These are phyloP conservation scores for Luffa aegyptiaca DNA, from an alignment of 306 rosid genomes.

Conservation along the genomic window DNA sequence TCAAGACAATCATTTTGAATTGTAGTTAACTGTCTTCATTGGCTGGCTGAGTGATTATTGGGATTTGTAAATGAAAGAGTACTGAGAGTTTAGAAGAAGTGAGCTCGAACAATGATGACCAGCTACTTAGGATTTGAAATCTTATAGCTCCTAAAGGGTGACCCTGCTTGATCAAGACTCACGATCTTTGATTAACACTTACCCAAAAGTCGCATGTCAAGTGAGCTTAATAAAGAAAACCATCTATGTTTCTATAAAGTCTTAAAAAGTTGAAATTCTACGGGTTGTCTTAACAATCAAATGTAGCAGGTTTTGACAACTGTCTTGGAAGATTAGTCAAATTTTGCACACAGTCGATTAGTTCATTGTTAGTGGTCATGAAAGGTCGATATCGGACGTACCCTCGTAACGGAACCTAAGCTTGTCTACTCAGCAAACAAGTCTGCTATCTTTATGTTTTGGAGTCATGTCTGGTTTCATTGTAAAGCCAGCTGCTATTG, in stretches of 20 bases:
- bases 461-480: not conserved
- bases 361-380: not conserved
- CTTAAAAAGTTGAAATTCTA: no score
- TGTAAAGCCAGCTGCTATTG: not conserved
- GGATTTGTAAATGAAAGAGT: no score
- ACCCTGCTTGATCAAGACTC: no score
- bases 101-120: no score
- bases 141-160: not conserved
- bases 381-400: not conserved
- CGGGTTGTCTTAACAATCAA: not conserved
- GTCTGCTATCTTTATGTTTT: not conserved
- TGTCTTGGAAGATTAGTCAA: not conserved
- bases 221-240: not conserved
- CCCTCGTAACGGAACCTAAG: not conserved
- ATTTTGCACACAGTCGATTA: not conserved
- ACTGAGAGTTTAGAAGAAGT: no score
- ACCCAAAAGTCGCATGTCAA: not conserved
- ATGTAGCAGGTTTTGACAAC: not conserved
- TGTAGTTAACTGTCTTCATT: no score
- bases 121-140: no score
- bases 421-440: not conserved
- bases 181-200: not conserved
- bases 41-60: no score
- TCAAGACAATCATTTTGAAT: not conserved
- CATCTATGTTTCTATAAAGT: not conserved